Evolutionary conservation across 1,284 basidiomycete species (phyloP), one percentile per base, ranked within the genome.

Genomic region (Puccinia hordei): DNA sequence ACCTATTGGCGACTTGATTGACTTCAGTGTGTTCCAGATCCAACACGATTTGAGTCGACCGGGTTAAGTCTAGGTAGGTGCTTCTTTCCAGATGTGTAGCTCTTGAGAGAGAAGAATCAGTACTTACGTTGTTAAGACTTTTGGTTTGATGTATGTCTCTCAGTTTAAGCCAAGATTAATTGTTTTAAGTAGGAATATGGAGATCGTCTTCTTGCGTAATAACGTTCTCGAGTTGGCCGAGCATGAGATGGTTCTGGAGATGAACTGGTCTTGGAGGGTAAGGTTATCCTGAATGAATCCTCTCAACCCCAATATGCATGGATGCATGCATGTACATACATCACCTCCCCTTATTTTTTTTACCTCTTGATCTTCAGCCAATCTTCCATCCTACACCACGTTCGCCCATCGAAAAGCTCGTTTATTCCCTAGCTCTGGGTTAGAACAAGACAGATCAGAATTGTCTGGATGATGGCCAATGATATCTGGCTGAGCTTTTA

Each of bases 251-350:
- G 22, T 69, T n/a, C 49, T 69, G 24, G 44, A 69, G 15, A 49
- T 49, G 44, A 30, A 30, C 13, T 69, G 68, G 68, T 69, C 68
- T 17, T 69, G 68, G 68, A 49, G 68, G 68, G 68, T 69, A 46
- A 69, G 68, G 8, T 5, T 8, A 33, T 38, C 35, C 33, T 19
- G 46, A 41, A 59, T 59, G 57, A 17, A 4, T 33, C 30, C 59
- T 2, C 59, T 33, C 30, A 61, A 33, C 10, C n/a, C 33, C 33
- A 57, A 10, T 6, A 33, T 41, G 38, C 59, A 33, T 35, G 30
- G 27, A 61, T 61, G 27, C 30, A 33, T 61, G 57, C 59, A 61
- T 61, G 59, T 15, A 12, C 8, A 2, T 61, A 22, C 55, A 57
- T 4, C 27, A 17, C 59, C 19, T 35, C 17, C 15, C 15, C 19